Base-by-base conservation (phyloP, 495 filamentous ascomycete species). In the Aspergillus nidulans region DNA sequence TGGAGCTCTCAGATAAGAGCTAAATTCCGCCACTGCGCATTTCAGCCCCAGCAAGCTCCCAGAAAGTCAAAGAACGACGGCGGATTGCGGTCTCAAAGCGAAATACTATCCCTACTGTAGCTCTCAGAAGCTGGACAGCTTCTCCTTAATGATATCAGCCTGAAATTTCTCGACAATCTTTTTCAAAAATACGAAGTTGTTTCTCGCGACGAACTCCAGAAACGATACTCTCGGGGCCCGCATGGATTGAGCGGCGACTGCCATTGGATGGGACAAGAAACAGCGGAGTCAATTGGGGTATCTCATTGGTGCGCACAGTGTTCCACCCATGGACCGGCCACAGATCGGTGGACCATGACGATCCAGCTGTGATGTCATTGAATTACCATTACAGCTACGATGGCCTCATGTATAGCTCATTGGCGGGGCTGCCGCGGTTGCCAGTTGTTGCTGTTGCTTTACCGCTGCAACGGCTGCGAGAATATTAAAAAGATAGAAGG, bases 311-410 rank as follows among this genome's bases (percentile, higher is more conserved):
- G 25, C 46, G 30, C 43, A 57, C 26, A 19, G 47, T 52, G 55
- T 63, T 62, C 61, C 55, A 60, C 67, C 69, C 62, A 65, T 64
- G 66, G 62, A 60, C 46, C 59, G 58, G 64, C 59, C 60, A 63
- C 46, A 68, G 68, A 74, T 70, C 64, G 65, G 63, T 68, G 65
- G 68, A 67, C 63, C 64, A 72, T 74, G 68, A 72, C 68, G 69
- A 71, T 71, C 66, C 57, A 61, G 56, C 32, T 39, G 30, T 49
- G 47, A 49, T 49, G 47, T 49, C 47, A 49, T 49, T 13, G 44
- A 46, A 46, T 16, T 46, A 45, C 42, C 23, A 24, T 48, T 32
- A 32, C 20, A n/a, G 12, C 24, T 1, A 23, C n/a, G 42, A 45
- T 45, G 42, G 42, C 42, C 42, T 45, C 42, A 45, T 45, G 9